Percentiles rank a stretch among this genome's conserved stretches.
Evolutionary conservation across 1,284 basidiomycete species (phyloP).

Genomic region (Phylloporus sp.): DNA sequence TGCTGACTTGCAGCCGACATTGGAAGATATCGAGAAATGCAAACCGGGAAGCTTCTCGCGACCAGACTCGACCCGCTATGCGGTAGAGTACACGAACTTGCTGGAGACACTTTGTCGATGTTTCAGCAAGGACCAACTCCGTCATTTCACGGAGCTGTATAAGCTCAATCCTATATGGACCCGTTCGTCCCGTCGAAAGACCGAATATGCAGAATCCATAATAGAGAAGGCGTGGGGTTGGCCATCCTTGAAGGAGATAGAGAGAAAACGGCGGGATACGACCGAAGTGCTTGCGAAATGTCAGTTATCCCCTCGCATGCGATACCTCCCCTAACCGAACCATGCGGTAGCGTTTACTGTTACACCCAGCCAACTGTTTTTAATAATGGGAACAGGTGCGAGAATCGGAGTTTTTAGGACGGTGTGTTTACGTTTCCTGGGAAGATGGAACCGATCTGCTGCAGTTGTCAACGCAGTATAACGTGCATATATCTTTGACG

Average conservation of each 20-base stretch:
- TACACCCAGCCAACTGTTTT: constrained; percentile 62
- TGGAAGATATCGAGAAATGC: constrained; percentile 60
- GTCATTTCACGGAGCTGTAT: constrained; percentile 54
- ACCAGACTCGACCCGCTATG: constrained; percentile 50
- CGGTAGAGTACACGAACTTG: constrained; percentile 53
- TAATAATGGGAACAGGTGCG: constrained; percentile 73
- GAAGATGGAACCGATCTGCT: constrained; percentile 68
- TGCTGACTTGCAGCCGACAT: constrained; percentile 47
- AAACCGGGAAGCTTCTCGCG: constrained; percentile 45
- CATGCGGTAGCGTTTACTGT: constrained; percentile 55
- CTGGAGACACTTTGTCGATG: constrained; percentile 58
- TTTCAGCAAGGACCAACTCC: constrained; percentile 66
- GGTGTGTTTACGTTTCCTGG: constrained; percentile 8
- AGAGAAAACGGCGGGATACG: constrained; percentile 52
- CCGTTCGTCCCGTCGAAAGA: constrained; percentile 44
- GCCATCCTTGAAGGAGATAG: constrained; percentile 60
- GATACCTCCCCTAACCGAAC: constrained; percentile 4
- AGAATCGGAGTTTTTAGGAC: neutral
- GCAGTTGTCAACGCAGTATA: constrained; percentile 58
- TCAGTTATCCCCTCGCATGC: constrained; percentile 38
- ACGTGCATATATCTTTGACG: constrained; percentile 64
- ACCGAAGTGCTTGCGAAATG: constrained; percentile 56
- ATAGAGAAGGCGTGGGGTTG: constrained; percentile 69
- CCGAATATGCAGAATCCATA: constrained; percentile 56
- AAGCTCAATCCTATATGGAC: constrained; percentile 41